Conservation (phyloP, 305 asterid genomes). For the Fraxinus velutina region DNA sequence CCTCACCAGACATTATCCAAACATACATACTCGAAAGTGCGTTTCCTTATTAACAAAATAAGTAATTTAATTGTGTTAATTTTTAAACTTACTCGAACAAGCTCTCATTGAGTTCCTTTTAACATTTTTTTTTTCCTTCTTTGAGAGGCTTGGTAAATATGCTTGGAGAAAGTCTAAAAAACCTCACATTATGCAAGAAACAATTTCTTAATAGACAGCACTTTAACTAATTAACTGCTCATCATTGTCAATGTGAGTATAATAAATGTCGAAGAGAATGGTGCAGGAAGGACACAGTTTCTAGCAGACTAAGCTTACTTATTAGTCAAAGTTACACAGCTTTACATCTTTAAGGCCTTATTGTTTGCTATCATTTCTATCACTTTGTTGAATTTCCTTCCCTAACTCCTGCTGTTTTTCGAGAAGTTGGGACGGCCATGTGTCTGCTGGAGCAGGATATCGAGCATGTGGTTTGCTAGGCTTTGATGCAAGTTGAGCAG, state of each 20-base stretch:
- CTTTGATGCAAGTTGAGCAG: constrained; percentile 11
- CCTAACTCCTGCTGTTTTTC: constrained; percentile 32
- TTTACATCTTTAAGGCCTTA: background rate
- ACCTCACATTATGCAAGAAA: background rate
- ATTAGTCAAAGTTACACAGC: background rate
- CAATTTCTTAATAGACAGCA: background rate
- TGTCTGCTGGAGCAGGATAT: constrained; percentile 51
- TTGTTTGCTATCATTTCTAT: background rate
- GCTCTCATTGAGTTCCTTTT: background rate
- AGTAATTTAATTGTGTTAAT: background rate
- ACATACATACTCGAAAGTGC: background rate
- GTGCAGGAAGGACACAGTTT: background rate
- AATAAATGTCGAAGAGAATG: background rate
- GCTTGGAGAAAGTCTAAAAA: background rate
- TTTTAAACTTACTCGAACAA: background rate
- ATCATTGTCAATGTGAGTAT: background rate
- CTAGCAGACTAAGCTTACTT: background rate
- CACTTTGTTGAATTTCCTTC: constrained; percentile 18
- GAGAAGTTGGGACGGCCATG: constrained; percentile 53
- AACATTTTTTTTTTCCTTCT: background rate
- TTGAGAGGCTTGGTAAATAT: background rate
- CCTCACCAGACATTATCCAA: background rate
- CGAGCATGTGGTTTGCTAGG: constrained; percentile 61
- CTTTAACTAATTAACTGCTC: background rate
- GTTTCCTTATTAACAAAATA: background rate